Evolutionary conservation across 352 stramenopile genomes (phyloP), one percentile per base, ranked within the genome.

Genomic region (Phytophthora aleatoria): DNA sequence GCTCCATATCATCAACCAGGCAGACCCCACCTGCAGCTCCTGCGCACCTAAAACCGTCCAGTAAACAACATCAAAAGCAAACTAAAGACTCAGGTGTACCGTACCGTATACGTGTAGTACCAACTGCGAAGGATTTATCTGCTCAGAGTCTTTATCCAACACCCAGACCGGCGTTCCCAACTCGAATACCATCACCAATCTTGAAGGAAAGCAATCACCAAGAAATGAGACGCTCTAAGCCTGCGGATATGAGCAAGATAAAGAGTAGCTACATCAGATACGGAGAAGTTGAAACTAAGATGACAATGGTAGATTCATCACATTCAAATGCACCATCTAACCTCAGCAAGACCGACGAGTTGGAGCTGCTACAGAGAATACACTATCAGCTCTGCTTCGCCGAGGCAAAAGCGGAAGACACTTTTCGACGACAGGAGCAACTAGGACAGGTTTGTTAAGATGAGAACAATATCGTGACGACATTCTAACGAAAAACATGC

Each of bases 301-400:
- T 20, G 20, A 20, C 20, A 20, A 20, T 20, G 20, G 7, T 16
- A 26, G 1, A 27, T 31, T 38, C 28, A 26, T 6, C 30, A 27
- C 13, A 1, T 41, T 12, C 13, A 31, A 50, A 15, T 10, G 10
- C 20, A 24, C 4, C 33, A 15, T 20, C 6, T 10, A 9, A 20
- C 13, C 3, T 35, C 13, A 48, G 3, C 39, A 47, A 58, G 10
- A 30, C 15, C n/a, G 73, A 83, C 16, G 79, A 89, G 44, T 57
- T 85, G 2, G 77, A 87, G 52, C 38, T 84, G 15, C 60, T 91
- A 3, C 68, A 87, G 35, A 71, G 65, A 4, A 33, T 89, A 13
- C 84, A 87, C 33, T 69, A 74, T 36, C 79, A 89, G 50, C 59
- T 91, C 5, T 81, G 76, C 35, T 78, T 87, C 9, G 58, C 67